These are phyloP conservation scores for Dalbergia cultrata DNA, from an alignment of 306 rosid genomes.

Conservation along the genomic window DNA sequence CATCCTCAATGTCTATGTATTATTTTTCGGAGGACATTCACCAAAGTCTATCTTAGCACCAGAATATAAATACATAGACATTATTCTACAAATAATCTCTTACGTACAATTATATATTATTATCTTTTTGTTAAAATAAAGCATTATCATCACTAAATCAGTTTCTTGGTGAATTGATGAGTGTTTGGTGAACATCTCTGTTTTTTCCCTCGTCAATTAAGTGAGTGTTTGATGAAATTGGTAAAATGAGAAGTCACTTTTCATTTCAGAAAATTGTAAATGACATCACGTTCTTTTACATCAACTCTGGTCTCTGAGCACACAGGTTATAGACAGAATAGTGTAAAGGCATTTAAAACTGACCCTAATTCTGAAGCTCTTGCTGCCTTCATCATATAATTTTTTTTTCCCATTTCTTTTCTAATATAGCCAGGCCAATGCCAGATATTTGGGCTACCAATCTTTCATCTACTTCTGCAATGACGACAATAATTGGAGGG, in stretches of 20 bases:
- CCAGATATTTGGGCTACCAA: not conserved
- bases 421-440: not conserved
- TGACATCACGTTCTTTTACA: constrained; percentile 50
- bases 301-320: constrained; percentile 41
- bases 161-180: not conserved
- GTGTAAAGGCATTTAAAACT: constrained; percentile 46
- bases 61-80: too few species aligned
- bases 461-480: constrained; percentile 6
- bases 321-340: constrained; percentile 35
- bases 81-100: too few species aligned
- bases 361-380: not conserved
- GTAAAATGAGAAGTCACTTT: constrained; percentile 53
- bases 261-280: constrained; percentile 48
- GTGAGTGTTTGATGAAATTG: constrained; percentile 34
- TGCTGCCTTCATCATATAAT: not conserved
- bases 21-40: too few species aligned
- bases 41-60: too few species aligned
- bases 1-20: too few species aligned
- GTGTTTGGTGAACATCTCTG: not conserved
- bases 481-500: constrained; percentile 17
- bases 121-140: not conserved
- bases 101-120: too few species aligned
- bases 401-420: not conserved
- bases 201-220: not conserved
- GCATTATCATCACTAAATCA: not conserved